A percentile compares a stretch with the other conserved stretches of the same genome.
phyloP scores from a whole-genome alignment of 768 basidiomycete species.

The Boletus eberwhitei region DNA sequence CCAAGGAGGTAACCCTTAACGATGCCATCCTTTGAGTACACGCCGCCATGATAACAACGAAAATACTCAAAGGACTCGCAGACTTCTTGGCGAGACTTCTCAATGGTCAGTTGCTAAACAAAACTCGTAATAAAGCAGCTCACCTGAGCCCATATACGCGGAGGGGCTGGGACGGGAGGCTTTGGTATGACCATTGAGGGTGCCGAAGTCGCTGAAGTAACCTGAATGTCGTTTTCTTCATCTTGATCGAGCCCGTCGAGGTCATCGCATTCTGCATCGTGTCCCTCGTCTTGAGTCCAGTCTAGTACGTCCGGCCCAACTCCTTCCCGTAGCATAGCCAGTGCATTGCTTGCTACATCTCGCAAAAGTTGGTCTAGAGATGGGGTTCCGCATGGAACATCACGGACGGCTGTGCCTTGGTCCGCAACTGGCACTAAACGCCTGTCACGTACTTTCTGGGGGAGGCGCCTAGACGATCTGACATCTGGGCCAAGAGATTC shows the following conservation, averaged over 20 bases:
- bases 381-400: neutral
- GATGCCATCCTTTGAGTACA: conserved; percentile 58
- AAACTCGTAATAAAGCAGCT: conserved; percentile 4
- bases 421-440: neutral
- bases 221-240: conserved; percentile 12
- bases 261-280: conserved; percentile 13
- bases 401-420: neutral
- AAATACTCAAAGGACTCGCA: conserved; percentile 75
- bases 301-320: conserved; percentile 9
- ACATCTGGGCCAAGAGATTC: conserved; percentile 17
- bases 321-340: conserved; percentile 5
- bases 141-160: conserved; percentile 47
- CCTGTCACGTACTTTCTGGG: conserved; percentile 10
- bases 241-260: conserved; percentile 5
- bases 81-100: conserved; percentile 77
- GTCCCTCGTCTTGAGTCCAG: conserved; percentile 26
- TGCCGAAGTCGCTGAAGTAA: conserved; percentile 2
- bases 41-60: conserved; percentile 73
- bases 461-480: conserved; percentile 23
- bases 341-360: conserved; percentile 18
- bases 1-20: conserved; percentile 78
- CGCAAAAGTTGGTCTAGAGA: conserved; percentile 21
- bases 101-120: neutral
- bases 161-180: conserved; percentile 26
- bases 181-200: conserved; percentile 8